Percentiles rank a stretch among this genome's conserved stretches.
phyloP scores from a whole-genome alignment of 129 eudicot species.

The Lactuca sativa region DNA sequence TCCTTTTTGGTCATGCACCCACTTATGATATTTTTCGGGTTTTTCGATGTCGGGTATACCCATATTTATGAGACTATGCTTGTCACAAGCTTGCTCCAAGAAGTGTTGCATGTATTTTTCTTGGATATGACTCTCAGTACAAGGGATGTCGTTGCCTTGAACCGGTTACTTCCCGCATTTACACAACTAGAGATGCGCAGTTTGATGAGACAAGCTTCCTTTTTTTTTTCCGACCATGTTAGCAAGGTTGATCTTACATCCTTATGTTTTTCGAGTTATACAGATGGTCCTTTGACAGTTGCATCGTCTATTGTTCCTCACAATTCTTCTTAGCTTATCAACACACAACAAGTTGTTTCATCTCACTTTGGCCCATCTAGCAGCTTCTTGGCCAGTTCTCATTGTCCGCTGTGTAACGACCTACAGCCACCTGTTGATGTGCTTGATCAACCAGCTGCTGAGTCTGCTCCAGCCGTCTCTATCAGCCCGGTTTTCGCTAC shows the following conservation, averaged over 20 bases:
- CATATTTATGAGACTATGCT: neutral
- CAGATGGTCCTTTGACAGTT: too few relatives aligned
- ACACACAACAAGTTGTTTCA: too few relatives aligned
- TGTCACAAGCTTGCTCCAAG: neutral
- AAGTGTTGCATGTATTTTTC: neutral
- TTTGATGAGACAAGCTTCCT: neutral
- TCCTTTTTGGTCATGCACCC: neutral
- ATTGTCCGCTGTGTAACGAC: too few relatives aligned
- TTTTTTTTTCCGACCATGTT: neutral
- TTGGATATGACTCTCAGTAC: neutral
- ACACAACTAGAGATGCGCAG: neutral
- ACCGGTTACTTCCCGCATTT: neutral
- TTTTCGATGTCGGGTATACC: neutral
- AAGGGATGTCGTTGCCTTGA: neutral
- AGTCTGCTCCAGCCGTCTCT: neutral
- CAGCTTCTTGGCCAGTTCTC: too few relatives aligned
- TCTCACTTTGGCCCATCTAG: too few relatives aligned
- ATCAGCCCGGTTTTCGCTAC: neutral
- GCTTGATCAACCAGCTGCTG: too few relatives aligned
- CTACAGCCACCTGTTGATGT: too few relatives aligned
- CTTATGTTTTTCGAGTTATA: neutral
- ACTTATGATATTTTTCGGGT: neutral
- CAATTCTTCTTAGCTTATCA: too few relatives aligned
- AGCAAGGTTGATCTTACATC: too few relatives aligned
- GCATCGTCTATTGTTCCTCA: too few relatives aligned